These are phyloP conservation scores for Cicer chorassanicum DNA, from an alignment of 306 rosid species.

Conservation along the genomic window DNA sequence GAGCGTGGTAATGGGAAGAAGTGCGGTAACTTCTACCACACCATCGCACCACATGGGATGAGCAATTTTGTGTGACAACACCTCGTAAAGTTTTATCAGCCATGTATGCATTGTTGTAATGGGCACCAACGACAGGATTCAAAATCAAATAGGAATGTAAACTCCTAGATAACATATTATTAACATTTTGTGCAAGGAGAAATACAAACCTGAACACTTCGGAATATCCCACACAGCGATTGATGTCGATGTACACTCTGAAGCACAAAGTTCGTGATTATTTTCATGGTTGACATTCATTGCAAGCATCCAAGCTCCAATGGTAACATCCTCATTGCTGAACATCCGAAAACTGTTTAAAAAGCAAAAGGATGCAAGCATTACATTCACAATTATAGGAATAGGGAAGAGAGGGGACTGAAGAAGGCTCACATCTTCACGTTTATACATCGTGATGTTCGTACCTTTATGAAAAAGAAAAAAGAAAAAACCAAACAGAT, in stretches of 20 bases:
- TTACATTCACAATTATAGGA: slow-evolving; percentile 29
- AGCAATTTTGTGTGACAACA: background rate
- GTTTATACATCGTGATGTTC: background rate
- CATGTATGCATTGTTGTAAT: background rate
- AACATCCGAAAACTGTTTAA: slow-evolving; percentile 91
- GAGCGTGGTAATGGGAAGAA: no score
- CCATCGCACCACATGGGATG: background rate
- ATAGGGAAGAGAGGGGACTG: background rate
- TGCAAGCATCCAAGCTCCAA: slow-evolving; percentile 99
- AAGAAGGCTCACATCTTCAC: slow-evolving; percentile 13
- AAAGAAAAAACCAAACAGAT: background rate
- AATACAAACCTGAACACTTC: slow-evolving; percentile 86
- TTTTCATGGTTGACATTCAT: slow-evolving; percentile 97
- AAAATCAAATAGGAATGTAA: background rate
- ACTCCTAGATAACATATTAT: background rate
- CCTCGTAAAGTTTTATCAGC: background rate
- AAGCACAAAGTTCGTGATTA: slow-evolving; percentile 66
- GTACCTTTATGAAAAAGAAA: background rate
- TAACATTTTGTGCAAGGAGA: slow-evolving; percentile 5
- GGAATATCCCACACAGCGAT: slow-evolving; percentile 99
- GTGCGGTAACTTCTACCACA: background rate
- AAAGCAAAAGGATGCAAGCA: slow-evolving; percentile 23
- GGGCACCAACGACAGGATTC: no score
- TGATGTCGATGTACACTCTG: slow-evolving; percentile 73
- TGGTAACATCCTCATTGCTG: slow-evolving; percentile 97